These are phyloP conservation scores for Heritiera fomes DNA, from an alignment of 345 rosid genomes.

Conservation along the genomic window DNA sequence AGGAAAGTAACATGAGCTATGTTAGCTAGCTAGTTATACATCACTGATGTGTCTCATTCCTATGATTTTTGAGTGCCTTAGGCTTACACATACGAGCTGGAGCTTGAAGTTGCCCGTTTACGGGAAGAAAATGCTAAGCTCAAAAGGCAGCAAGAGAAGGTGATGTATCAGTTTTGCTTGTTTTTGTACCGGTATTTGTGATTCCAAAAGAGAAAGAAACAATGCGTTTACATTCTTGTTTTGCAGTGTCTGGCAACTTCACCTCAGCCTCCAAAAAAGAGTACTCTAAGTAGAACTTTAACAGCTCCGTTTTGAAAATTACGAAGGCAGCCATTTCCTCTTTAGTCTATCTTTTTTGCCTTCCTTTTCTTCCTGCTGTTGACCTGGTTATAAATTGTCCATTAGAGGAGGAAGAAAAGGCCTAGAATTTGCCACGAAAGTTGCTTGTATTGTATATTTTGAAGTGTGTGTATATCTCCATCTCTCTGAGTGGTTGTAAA, in stretches of 20 bases:
- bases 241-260: constrained; percentile 36
- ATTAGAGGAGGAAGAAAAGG: too few relatives aligned
- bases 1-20: background rate
- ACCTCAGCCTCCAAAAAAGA: constrained; percentile 41
- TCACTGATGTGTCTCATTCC: background rate
- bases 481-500: too few relatives aligned
- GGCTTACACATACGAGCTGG: constrained; percentile 59
- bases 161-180: background rate
- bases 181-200: background rate
- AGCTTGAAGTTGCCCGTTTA: constrained; percentile 40
- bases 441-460: too few relatives aligned
- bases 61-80: constrained; percentile 21
- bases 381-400: background rate
- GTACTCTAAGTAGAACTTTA: constrained; percentile 37
- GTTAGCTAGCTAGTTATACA: background rate
- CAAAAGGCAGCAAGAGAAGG: constrained; percentile 44
- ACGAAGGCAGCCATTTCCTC: constrained; percentile 12
- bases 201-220: background rate
- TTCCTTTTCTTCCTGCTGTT: too few relatives aligned
- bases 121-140: constrained; percentile 54
- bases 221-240: background rate
- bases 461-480: too few relatives aligned
- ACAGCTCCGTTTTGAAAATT: constrained; percentile 56
- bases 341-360: background rate
- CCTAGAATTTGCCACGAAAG: background rate